A percentile compares a stretch with the other conserved stretches of the same genome.
Conservation (phyloP, 768 basidiomycete species). For the Fistulinella prunicolor region DNA sequence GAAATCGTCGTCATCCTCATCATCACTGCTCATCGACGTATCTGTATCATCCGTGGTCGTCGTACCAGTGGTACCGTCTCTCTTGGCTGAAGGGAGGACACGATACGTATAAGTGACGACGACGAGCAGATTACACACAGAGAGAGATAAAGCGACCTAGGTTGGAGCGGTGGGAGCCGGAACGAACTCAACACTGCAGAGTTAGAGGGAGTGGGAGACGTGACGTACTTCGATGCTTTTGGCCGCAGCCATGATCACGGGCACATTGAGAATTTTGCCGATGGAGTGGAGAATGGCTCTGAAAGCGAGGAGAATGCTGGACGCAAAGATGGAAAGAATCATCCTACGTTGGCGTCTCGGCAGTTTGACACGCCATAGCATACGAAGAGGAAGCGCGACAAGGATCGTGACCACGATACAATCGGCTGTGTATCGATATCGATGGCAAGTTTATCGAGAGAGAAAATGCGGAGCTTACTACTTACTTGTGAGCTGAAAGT, state of each 20-base stretch:
- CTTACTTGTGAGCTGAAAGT: conserved; percentile 18
- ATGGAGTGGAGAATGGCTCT: conserved; percentile 13
- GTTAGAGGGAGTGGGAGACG: not conserved
- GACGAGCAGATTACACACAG: conserved; percentile 25
- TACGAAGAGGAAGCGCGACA: conserved; percentile 15
- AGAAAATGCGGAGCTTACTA: not conserved
- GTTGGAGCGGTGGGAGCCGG: too few species aligned
- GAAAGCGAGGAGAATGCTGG: conserved; percentile 17
- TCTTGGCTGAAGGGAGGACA: conserved; percentile 1
- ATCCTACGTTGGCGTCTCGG: conserved; percentile 20
- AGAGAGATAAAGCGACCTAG: conserved; percentile 15
- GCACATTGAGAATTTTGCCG: conserved; percentile 9
- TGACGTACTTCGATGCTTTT: conserved; percentile 18
- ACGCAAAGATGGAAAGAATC: conserved; percentile 24
- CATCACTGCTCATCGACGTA: not conserved
- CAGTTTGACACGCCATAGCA: conserved; percentile 22
- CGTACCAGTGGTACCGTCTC: too few species aligned
- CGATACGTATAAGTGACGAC: conserved; percentile 20
- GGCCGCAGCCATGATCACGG: conserved; percentile 2
- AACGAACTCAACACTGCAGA: not conserved
- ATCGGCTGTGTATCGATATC: conserved; percentile 10
- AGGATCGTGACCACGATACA: conserved; percentile 15
- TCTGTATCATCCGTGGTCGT: not conserved
- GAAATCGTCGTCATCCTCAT: conserved; percentile 16
- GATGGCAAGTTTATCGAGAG: too few species aligned